Evolutionary conservation across 306 rosid genomes (phyloP).

Genomic region (Fagus crenata): DNA sequence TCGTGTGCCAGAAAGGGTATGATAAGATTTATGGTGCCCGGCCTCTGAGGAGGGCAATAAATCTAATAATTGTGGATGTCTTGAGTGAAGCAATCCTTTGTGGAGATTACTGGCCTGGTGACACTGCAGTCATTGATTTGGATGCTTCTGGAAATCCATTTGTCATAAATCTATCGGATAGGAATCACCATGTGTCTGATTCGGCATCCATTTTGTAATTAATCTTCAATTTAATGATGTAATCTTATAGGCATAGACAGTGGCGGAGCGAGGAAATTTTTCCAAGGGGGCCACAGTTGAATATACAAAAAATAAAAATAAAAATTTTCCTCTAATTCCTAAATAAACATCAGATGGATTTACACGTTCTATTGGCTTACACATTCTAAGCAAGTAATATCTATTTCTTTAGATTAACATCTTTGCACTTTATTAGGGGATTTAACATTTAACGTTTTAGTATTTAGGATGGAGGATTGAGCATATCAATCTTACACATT

Average conservation of each 20-base stretch:
- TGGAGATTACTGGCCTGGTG: slow-evolving; percentile 64
- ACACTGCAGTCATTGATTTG: slow-evolving; percentile 65
- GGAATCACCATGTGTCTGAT: slow-evolving; percentile 51
- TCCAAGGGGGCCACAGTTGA: too few species aligned
- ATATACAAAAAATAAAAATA: too few species aligned
- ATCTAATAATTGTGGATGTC: slow-evolving; percentile 64
- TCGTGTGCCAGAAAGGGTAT: slow-evolving; percentile 67
- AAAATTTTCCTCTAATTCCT: too few species aligned
- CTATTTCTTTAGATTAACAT: too few species aligned
- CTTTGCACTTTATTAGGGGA: too few species aligned
- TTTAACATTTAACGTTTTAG: too few species aligned
- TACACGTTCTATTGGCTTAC: too few species aligned
- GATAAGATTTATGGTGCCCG: slow-evolving; percentile 76
- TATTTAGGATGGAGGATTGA: too few species aligned
- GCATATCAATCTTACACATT: too few species aligned
- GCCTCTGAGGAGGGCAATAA: slow-evolving; percentile 70
- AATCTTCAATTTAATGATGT: neutral
- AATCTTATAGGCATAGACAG: neutral
- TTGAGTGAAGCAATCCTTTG: slow-evolving; percentile 69
- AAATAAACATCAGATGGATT: too few species aligned
- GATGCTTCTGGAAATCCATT: slow-evolving; percentile 65
- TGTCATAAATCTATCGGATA: slow-evolving; percentile 52
- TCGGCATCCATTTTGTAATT: slow-evolving; percentile 31
- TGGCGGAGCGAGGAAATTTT: too few species aligned
- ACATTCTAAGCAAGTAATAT: too few species aligned